These are phyloP conservation scores for Claviceps purpurea DNA, from an alignment of 2,329 filamentous ascomycete species.

Conservation along the genomic window DNA sequence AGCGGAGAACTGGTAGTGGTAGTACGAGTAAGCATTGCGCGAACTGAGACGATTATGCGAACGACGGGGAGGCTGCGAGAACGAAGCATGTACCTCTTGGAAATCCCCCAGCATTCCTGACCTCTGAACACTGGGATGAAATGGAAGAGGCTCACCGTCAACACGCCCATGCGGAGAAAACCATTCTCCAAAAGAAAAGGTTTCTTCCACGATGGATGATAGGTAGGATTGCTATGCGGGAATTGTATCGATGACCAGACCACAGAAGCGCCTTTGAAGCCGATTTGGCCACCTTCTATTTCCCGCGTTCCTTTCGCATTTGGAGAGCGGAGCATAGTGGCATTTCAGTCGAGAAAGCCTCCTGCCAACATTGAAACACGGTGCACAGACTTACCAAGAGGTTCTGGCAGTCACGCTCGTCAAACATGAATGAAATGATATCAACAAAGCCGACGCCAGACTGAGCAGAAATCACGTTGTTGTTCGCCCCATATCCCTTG, in stretches of 20 bases:
- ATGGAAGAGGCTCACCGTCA: slow-evolving; percentile 21
- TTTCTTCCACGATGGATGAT: slow-evolving; percentile 15
- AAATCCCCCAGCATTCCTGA: slow-evolving; percentile 34
- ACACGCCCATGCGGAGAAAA: slow-evolving; percentile 18
- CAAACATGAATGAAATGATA: slow-evolving; percentile 60
- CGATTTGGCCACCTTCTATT: slow-evolving; percentile 51
- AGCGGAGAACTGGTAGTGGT: slow-evolving; percentile 23
- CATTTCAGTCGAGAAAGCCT: not conserved
- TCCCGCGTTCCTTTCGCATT: slow-evolving; percentile 16
- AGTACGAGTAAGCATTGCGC: slow-evolving; percentile 11
- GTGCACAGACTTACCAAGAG: slow-evolving; percentile 21
- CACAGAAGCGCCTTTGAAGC: slow-evolving; percentile 31
- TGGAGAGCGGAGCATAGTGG: not conserved
- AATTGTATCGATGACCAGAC: slow-evolving; percentile 55
- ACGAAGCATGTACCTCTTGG: slow-evolving; percentile 31
- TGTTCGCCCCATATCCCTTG: slow-evolving; percentile 75
- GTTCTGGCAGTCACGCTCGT: slow-evolving; percentile 47
- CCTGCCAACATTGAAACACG: too few species aligned
- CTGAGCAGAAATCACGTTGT: slow-evolving; percentile 55
- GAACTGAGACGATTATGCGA: not conserved
- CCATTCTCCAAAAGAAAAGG: slow-evolving; percentile 29
- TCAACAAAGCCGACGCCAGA: slow-evolving; percentile 66
- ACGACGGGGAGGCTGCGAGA: not conserved
- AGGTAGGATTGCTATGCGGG: slow-evolving; percentile 40
- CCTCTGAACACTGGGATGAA: slow-evolving; percentile 37